Evolutionary conservation across 768 basidiomycete species (phyloP), one percentile per base, ranked within the genome.

Genomic region (Boletus pseudopeckii): DNA sequence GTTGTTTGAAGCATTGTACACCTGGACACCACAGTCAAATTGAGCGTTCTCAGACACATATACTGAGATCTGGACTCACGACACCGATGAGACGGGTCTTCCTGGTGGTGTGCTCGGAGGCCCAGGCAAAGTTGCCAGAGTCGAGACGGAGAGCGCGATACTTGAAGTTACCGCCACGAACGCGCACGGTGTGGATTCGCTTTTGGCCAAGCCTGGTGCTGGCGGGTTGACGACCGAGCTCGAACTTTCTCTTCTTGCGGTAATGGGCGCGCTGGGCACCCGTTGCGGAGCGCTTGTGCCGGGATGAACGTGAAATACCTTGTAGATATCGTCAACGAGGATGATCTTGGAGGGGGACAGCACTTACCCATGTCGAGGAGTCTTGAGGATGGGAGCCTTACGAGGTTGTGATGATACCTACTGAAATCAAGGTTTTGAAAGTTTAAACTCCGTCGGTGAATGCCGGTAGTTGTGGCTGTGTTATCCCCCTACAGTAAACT

Each of bases 221-320:
- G 63, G 97, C 97, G 54, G 97, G 80, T 73, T 98, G 97, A 72
- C 97, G 93, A 72, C 96, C 97, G 68, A 98, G 86, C 83, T 99
- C 97, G 77, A 98, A 98, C 80, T 98, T 98, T 88, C 97, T 87
- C 92, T 98, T 99, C 85, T 99, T 99, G 82, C 96, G 92, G 80
- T 94, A 96, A 78, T 89, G 85, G 65, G 93, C 85, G 66, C 90
- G 88, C 76, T 93, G 90, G 55, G 90, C 92, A 68, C 92, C 96
- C 45, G 92, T 87, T 65, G 83, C 88, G 63, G 93, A 90, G 72
- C 95, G 92, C 79, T 98, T 98, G 83, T 98, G 93, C 73, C 96
- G 84, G 67, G 94, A 96, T 61, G 93, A 84, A 67, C 96, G 89
- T 69, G 96, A 90, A 74, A 98, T 98, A 92, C 95, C 95, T 93